Percentiles rank a stretch among this genome's conserved stretches.
These are phyloP conservation scores for Metschnikowia similis DNA, from an alignment of 805 yeast genomes.

Conservation along the genomic window DNA sequence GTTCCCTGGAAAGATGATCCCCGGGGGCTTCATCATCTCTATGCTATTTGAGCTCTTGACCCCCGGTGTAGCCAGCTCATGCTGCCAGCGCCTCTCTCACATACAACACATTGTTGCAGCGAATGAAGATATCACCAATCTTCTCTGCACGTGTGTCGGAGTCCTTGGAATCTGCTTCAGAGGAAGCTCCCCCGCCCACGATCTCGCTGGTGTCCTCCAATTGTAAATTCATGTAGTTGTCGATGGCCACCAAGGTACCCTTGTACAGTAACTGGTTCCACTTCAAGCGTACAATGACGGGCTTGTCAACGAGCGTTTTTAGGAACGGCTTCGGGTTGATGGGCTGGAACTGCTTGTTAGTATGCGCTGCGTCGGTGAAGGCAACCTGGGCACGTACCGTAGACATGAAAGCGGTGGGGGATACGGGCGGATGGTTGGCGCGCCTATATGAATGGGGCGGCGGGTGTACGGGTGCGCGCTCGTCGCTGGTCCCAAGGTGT, in stretches of 20 bases:
- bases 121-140: constrained; percentile 75
- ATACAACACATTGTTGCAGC: constrained; percentile 90
- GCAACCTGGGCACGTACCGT: background rate
- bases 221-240: constrained; percentile 88
- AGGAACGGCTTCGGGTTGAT: constrained; percentile 89
- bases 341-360: constrained; percentile 45
- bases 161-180: no score
- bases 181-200: constrained; percentile 23
- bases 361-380: background rate
- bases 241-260: constrained; percentile 75
- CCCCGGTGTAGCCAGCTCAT: no score
- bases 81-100: constrained; percentile 38
- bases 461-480: no score
- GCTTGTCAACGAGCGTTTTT: constrained; percentile 65
- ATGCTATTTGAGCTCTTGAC: no score
- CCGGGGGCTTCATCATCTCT: no score
- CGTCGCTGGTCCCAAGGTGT: no score
- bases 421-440: background rate
- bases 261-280: constrained; percentile 87
- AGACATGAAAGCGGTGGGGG: background rate
- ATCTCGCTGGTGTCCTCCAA: constrained; percentile 53
- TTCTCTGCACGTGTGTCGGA: constrained; percentile 10
- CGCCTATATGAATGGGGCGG: background rate
- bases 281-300: constrained; percentile 74
- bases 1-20: no score